These are phyloP conservation scores for Fusarium equiseti DNA, from an alignment of 2,329 filamentous ascomycete genomes.

Conservation along the genomic window DNA sequence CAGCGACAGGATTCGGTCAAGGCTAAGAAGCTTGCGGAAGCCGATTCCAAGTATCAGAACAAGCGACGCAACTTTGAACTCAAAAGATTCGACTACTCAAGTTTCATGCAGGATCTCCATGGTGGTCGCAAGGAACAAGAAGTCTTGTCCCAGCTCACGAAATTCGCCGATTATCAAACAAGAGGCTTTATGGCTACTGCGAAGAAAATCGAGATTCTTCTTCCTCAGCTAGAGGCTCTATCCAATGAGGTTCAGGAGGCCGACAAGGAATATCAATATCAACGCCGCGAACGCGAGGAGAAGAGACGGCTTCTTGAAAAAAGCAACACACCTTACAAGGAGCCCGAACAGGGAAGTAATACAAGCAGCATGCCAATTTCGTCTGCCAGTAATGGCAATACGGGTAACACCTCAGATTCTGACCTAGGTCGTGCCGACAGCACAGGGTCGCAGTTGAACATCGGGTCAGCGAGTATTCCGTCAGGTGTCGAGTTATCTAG, in stretches of 20 bases:
- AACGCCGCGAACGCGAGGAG: constrained; percentile 94
- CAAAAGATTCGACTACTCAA: constrained; percentile 98
- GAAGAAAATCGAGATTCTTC: constrained; percentile 86
- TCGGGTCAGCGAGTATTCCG: constrained; percentile 49
- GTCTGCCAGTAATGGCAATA: constrained; percentile 58
- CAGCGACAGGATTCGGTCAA: constrained; percentile 96
- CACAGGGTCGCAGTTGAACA: constrained; percentile 74
- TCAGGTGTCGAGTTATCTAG: constrained; percentile 62
- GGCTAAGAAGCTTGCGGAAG: constrained; percentile 95
- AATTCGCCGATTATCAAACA: constrained; percentile 91
- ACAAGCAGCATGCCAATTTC: constrained; percentile 51
- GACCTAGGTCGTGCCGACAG: constrained; percentile 81
- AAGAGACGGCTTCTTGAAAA: constrained; percentile 92
- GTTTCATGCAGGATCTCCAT: constrained; percentile 99
- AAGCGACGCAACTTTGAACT: constrained; percentile 96
- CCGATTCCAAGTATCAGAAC: constrained; percentile 94
- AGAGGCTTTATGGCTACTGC: constrained; percentile 84
- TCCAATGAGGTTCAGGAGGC: constrained; percentile 90
- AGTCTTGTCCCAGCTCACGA: constrained; percentile 92
- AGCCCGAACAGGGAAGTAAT: constrained; percentile 71
- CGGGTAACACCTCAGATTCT: constrained; percentile 69
- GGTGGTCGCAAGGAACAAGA: constrained; percentile 99
- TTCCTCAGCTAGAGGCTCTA: constrained; percentile 91
- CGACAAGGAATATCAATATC: constrained; percentile 96
- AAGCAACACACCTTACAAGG: constrained; percentile 79